Conservation (phyloP, 176 grass and related monocot species). For the Bothriochloa decipiens region DNA sequence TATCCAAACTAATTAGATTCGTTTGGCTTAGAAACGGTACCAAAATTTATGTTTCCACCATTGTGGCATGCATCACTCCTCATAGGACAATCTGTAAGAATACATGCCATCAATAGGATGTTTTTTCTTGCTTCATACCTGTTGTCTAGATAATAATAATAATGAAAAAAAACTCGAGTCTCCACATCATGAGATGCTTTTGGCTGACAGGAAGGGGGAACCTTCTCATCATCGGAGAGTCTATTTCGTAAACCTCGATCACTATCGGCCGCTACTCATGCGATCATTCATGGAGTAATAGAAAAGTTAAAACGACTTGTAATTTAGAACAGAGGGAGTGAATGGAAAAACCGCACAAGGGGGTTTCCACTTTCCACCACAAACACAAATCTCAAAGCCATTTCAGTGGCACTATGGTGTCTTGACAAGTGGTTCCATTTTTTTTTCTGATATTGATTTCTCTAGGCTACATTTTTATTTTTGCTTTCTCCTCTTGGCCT, state of each 20-base stretch:
- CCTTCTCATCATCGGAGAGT: too few relatives aligned
- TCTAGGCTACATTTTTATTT: not conserved
- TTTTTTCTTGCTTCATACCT: not conserved
- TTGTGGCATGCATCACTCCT: not conserved
- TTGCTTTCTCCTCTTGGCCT: not conserved
- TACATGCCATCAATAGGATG: not conserved
- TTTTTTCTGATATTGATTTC: not conserved
- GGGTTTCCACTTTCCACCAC: not conserved
- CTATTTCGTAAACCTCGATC: too few relatives aligned
- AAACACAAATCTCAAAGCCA: not conserved
- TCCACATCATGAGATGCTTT: too few relatives aligned
- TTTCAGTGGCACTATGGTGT: not conserved
- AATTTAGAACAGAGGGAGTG: too few relatives aligned
- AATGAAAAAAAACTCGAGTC: too few relatives aligned
- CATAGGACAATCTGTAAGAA: not conserved
- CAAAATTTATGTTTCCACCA: not conserved
- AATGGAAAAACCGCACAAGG: not conserved
- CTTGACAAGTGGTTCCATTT: constrained; percentile 14
- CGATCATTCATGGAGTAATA: too few relatives aligned
- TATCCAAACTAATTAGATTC: not conserved
- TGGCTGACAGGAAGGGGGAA: too few relatives aligned
- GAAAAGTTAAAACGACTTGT: not conserved
- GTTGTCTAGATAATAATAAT: not conserved
- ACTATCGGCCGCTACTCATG: too few relatives aligned
- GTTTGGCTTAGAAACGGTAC: not conserved